Conservation (phyloP, 176 grass and related monocot species). For the Phyllostachys edulis region DNA sequence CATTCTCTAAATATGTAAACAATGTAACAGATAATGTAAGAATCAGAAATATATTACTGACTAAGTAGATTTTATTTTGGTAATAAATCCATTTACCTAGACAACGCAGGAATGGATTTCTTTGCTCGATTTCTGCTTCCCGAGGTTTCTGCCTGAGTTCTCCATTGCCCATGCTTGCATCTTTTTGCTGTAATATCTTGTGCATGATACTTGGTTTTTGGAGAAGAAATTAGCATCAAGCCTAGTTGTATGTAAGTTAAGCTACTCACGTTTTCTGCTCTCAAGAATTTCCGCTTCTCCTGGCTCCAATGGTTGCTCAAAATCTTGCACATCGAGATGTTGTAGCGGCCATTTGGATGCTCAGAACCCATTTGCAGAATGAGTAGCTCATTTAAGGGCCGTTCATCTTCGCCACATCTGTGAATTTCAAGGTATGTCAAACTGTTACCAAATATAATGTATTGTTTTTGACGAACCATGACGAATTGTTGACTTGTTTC, state of each 20-base stretch:
- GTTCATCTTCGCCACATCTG: constrained; percentile 93
- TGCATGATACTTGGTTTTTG: background rate
- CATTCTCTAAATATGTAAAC: constrained; percentile 50
- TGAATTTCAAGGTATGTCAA: constrained; percentile 4
- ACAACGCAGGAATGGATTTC: constrained; percentile 43
- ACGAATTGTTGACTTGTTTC: background rate
- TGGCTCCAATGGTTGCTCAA: constrained; percentile 92
- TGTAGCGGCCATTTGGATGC: constrained; percentile 91
- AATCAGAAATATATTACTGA: background rate
- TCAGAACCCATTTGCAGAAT: constrained; percentile 90
- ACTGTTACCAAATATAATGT: constrained; percentile 9
- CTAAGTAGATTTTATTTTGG: background rate
- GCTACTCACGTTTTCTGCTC: constrained; percentile 49
- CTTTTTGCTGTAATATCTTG: constrained; percentile 41
- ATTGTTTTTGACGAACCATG: background rate
- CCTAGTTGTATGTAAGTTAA: background rate
- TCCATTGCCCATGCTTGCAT: constrained; percentile 33
- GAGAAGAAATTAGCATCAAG: background rate
- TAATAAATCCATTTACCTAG: constrained; percentile 34
- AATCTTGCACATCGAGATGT: constrained; percentile 94
- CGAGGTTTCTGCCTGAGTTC: constrained; percentile 41
- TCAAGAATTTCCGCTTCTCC: constrained; percentile 70
- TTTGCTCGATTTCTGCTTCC: constrained; percentile 52
- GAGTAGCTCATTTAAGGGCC: constrained; percentile 83
- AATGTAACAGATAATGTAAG: background rate